Conservation (phyloP, 257 asterid genomes). For the Catharanthus roseus region DNA sequence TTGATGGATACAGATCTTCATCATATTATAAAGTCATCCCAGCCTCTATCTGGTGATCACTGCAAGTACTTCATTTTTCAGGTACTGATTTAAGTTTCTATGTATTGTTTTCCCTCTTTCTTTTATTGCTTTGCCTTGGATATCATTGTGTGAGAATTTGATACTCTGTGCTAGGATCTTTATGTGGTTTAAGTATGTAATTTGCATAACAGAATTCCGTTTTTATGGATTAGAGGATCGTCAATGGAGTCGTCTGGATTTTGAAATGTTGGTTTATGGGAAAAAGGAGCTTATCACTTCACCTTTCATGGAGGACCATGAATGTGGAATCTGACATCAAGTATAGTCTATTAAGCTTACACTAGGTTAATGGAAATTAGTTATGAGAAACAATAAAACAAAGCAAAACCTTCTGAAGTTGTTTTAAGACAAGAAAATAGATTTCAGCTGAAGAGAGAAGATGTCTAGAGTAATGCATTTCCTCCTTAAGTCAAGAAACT, state of each 20-base stretch:
- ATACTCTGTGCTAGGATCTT: neutral
- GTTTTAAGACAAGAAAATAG: neutral
- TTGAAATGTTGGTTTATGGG: neutral
- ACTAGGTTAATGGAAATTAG: neutral
- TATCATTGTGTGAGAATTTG: neutral
- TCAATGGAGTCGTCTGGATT: neutral
- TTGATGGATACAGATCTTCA: slow-evolving; percentile 49
- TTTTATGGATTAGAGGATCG: neutral
- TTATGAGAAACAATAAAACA: neutral
- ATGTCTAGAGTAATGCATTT: neutral
- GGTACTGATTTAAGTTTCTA: slow-evolving; percentile 19
- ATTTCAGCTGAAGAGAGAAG: neutral
- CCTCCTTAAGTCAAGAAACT: neutral
- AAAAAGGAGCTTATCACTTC: neutral
- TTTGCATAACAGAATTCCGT: neutral
- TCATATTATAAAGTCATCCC: slow-evolving; percentile 40
- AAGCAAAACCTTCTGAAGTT: neutral
- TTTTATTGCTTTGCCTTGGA: neutral
- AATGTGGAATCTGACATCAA: neutral
- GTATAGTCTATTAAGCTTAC: neutral
- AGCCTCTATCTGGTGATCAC: slow-evolving; percentile 38
- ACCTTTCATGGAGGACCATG: neutral
- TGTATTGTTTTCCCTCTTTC: neutral
- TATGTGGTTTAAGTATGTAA: neutral
- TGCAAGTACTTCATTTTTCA: slow-evolving; percentile 42